Conservation (phyloP, 2,329 filamentous ascomycete genomes). For the Talaromyces pinophilus region DNA sequence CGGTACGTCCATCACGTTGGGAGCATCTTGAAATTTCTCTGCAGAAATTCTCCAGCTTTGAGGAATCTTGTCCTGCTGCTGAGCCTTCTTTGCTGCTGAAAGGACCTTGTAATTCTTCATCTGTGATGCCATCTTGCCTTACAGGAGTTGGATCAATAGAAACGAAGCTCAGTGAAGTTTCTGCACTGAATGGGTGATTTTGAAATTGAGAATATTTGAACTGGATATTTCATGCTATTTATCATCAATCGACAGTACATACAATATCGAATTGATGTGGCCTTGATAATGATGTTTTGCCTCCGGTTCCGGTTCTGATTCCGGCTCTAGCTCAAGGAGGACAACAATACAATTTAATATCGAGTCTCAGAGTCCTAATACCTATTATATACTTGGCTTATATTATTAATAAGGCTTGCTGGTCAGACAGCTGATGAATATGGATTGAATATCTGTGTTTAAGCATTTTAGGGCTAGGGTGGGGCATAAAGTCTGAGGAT, state of each 20-base stretch:
- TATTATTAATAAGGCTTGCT: neutral
- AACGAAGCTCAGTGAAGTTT: neutral
- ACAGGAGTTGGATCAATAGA: neutral
- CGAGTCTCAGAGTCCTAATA: neutral
- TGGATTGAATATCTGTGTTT: neutral
- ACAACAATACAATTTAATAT: neutral
- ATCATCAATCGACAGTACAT: neutral
- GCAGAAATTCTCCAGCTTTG: neutral
- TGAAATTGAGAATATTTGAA: neutral
- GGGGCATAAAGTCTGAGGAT: neutral
- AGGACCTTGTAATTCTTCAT: constrained; percentile 10
- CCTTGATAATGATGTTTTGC: neutral
- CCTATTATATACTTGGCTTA: neutral
- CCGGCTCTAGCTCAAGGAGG: too few relatives aligned
- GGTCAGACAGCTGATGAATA: neutral
- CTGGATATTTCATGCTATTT: constrained; percentile 1
- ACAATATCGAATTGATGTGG: neutral
- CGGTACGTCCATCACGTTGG: constrained; percentile 16
- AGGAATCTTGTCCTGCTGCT: constrained; percentile 9
- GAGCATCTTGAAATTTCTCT: neutral
- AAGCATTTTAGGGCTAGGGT: neutral
- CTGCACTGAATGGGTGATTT: neutral
- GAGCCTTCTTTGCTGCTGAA: constrained; percentile 2
- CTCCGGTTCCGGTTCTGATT: constrained; percentile 11
- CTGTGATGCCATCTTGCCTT: neutral